Conservation (phyloP, 1,284 basidiomycete species). For the Leccinum pallidistipes region DNA sequence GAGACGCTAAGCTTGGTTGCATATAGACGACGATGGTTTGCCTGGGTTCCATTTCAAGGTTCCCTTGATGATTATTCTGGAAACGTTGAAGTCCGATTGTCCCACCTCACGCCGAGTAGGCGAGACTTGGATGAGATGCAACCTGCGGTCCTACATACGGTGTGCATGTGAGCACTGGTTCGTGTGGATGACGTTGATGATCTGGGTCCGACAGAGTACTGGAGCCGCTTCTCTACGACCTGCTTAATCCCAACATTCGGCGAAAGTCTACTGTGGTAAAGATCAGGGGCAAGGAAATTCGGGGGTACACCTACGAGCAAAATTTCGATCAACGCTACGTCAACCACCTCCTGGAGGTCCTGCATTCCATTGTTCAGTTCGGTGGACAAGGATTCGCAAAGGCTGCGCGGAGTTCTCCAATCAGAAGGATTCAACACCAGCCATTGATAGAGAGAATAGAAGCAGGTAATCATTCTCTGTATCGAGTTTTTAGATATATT, state of each 20-base stretch:
- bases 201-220: conserved; percentile 56
- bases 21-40: conserved; percentile 77
- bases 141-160: conserved; percentile 88
- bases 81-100: conserved; percentile 77
- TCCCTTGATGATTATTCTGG: conserved; percentile 87
- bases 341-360: conserved; percentile 71
- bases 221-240: conserved; percentile 82
- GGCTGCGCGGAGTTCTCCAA: conserved; percentile 56
- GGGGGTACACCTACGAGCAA: conserved; percentile 66
- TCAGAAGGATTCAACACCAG: conserved; percentile 62
- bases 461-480: conserved; percentile 42
- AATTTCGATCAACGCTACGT: conserved; percentile 78
- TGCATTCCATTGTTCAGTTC: conserved; percentile 79
- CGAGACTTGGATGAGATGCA: conserved; percentile 96
- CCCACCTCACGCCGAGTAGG: conserved; percentile 73
- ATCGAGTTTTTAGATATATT: conserved; percentile 12
- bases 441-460: conserved; percentile 61
- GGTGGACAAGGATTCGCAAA: conserved; percentile 87
- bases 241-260: conserved; percentile 69
- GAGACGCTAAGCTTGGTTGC: conserved; percentile 4
- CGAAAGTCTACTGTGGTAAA: conserved; percentile 50
- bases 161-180: conserved; percentile 36
- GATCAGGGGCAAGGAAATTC: conserved; percentile 65
- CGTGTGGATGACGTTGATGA: conserved; percentile 3
- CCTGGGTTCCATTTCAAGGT: conserved; percentile 83